A percentile compares a stretch with the other conserved stretches of the same genome.
These are phyloP conservation scores for Cylindrotheca closterium DNA, from an alignment of 108 stramenopile genomes.

Conservation along the genomic window DNA sequence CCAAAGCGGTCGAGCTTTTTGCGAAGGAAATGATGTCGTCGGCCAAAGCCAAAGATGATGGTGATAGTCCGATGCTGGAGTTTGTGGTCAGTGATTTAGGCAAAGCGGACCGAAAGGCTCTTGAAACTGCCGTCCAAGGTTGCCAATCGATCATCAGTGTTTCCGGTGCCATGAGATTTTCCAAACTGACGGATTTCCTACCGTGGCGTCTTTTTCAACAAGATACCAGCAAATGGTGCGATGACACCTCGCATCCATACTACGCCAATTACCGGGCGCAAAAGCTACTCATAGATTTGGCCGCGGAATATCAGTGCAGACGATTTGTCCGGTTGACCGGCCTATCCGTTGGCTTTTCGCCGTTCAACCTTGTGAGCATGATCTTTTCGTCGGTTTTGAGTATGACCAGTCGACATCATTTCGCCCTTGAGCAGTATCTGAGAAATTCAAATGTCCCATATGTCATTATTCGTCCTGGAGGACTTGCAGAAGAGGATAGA, in stretches of 20 bases:
- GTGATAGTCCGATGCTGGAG: neutral
- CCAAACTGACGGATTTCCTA: conserved; percentile 48
- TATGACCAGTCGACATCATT: conserved; percentile 48
- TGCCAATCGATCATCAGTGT: conserved; percentile 11
- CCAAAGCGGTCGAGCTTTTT: conserved; percentile 9
- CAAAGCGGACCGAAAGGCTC: neutral
- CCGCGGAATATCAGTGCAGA: conserved; percentile 30
- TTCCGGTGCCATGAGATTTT: conserved; percentile 12
- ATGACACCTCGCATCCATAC: conserved; percentile 63
- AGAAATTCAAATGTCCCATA: conserved; percentile 54
- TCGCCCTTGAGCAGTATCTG: conserved; percentile 57
- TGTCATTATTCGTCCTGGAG: conserved; percentile 64
- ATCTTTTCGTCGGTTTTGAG: conserved; percentile 15
- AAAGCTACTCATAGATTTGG: conserved; percentile 12
- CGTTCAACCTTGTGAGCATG: conserved; percentile 14
- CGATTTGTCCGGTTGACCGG: conserved; percentile 74
- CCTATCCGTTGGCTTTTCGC: conserved; percentile 39
- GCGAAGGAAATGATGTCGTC: neutral
- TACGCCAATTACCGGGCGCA: conserved; percentile 54
- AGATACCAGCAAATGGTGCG: conserved; percentile 66
- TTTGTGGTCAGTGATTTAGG: neutral
- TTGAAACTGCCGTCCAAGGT: conserved; percentile 11
- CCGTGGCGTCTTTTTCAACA: conserved; percentile 36
- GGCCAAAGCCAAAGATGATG: too few species aligned
- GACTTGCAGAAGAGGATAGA: conserved; percentile 58